These are phyloP conservation scores for Beauveria asiatica DNA, from an alignment of 2,329 filamentous ascomycete species.

Conservation along the genomic window DNA sequence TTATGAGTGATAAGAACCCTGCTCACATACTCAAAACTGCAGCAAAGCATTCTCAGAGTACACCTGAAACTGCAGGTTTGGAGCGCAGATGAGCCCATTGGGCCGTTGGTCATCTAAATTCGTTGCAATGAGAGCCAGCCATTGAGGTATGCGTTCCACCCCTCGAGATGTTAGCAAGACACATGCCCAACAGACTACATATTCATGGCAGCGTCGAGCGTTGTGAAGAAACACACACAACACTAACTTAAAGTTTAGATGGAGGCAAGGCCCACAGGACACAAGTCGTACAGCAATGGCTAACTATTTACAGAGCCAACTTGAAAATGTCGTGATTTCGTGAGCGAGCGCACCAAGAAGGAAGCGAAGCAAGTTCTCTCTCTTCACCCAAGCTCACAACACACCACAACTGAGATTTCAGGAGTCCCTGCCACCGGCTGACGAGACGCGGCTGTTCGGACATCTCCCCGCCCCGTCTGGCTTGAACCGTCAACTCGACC, in stretches of 20 bases:
- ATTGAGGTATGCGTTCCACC: neutral
- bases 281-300: neutral
- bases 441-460: neutral
- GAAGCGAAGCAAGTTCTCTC: neutral
- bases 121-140: neutral
- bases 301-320: neutral
- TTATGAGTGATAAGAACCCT: too few species aligned
- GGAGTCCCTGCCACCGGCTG: neutral
- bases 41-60: neutral
- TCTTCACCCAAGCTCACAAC: too few species aligned
- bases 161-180: neutral
- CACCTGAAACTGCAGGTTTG: neutral
- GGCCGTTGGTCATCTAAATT: neutral
- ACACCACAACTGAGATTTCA: neutral
- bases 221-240: too few species aligned
- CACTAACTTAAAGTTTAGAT: too few species aligned
- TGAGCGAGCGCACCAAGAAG: neutral
- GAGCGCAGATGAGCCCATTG: neutral
- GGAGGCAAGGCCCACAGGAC: neutral
- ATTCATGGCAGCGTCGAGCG: too few species aligned
- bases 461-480: neutral
- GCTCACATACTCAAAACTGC: neutral
- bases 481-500: neutral
- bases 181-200: neutral
- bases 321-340: neutral